These are phyloP conservation scores for Phyllosticta citriasiana DNA, from an alignment of 2,329 filamentous ascomycete genomes.

Conservation along the genomic window DNA sequence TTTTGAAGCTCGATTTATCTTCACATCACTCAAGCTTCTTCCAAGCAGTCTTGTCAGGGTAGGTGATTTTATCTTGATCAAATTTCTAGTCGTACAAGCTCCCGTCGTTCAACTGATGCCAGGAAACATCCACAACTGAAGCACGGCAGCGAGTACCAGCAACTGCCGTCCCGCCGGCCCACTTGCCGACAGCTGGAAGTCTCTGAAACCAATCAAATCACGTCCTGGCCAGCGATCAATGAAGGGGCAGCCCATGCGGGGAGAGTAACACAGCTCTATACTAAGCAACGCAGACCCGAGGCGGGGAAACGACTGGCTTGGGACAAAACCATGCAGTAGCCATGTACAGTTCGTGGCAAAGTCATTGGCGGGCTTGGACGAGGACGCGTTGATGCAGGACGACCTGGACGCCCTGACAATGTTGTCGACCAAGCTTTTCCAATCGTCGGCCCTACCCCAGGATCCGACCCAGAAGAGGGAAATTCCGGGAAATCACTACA, in stretches of 20 bases:
- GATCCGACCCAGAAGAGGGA: neutral
- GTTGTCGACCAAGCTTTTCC: neutral
- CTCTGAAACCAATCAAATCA: neutral
- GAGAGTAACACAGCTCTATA: neutral
- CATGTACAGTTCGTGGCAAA: neutral
- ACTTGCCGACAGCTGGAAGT: neutral
- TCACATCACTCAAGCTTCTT: no score
- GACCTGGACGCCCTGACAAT: neutral
- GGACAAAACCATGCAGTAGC: no score
- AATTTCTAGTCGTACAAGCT: neutral
- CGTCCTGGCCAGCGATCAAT: neutral
- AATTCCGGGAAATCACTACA: neutral
- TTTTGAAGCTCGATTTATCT: no score
- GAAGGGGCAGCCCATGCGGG: neutral
- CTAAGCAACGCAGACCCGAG: neutral
- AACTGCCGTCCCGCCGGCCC: neutral
- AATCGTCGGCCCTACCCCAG: neutral
- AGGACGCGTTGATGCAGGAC: neutral
- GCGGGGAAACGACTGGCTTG: neutral
- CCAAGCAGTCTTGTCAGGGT: no score
- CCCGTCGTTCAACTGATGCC: neutral
- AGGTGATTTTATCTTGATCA: neutral
- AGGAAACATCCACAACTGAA: neutral
- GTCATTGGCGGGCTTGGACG: neutral
- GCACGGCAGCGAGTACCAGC: neutral